Evolutionary conservation across 2,329 filamentous ascomycete genomes (phyloP).

Genomic region (Emergomyces orientalis): DNA sequence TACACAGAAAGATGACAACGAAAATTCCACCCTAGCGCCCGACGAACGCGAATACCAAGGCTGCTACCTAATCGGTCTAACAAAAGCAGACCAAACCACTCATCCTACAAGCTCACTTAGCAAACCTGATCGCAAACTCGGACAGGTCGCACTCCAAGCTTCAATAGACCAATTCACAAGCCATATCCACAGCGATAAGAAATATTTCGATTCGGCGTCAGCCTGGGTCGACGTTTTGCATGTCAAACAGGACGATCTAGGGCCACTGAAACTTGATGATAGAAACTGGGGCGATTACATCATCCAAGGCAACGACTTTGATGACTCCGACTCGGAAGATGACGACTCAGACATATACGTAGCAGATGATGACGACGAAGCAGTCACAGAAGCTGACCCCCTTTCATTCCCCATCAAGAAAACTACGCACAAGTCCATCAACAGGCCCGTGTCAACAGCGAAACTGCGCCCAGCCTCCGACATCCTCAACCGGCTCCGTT

Average conservation of each 20-base stretch:
- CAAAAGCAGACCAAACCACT: slow-evolving; percentile 14
- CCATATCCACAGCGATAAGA: slow-evolving; percentile 27
- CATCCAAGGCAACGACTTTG: slow-evolving; percentile 3
- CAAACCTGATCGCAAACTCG: slow-evolving; percentile 34
- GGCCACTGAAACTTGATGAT: slow-evolving; percentile 14
- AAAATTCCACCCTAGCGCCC: slow-evolving; percentile 1
- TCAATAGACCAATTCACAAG: slow-evolving; percentile 28
- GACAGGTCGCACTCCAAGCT: slow-evolving; percentile 37
- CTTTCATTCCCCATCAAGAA: neutral
- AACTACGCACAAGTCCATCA: neutral
- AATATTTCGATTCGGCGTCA: slow-evolving; percentile 26
- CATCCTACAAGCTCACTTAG: slow-evolving; percentile 5
- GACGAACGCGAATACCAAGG: slow-evolving; percentile 46
- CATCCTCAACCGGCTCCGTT: slow-evolving; percentile 42
- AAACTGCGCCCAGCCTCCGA: slow-evolving; percentile 27
- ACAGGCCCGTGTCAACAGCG: neutral
- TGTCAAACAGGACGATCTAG: slow-evolving; percentile 18
- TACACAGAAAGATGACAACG: slow-evolving; percentile 29
- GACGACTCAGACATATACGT: slow-evolving; percentile 6
- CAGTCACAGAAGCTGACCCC: neutral
- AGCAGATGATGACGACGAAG: slow-evolving; percentile 9
- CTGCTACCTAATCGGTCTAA: slow-evolving; percentile 53
- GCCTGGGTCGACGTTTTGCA: slow-evolving; percentile 30
- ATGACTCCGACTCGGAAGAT: slow-evolving; percentile 11
- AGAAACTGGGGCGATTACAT: slow-evolving; percentile 14